phyloP scores from a whole-genome alignment of 306 rosid genomes.

The Ceratonia siliqua region DNA sequence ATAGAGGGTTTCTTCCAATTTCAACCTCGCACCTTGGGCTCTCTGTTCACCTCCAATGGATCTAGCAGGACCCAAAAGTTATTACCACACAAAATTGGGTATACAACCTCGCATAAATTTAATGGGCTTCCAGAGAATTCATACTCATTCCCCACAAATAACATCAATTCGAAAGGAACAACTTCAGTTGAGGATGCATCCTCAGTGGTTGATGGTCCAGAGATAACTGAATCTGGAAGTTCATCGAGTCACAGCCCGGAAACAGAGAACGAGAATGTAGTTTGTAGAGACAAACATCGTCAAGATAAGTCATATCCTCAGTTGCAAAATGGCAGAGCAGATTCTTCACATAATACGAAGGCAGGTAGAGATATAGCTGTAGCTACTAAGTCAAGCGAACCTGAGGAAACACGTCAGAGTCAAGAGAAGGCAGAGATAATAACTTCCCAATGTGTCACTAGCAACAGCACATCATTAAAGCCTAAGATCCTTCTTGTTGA shows the following conservation, averaged over 20 bases:
- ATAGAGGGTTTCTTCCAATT: constrained; percentile 76
- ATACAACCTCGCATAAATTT: constrained; percentile 42
- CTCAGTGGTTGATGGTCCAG: constrained; percentile 38
- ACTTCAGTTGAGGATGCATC: constrained; percentile 42
- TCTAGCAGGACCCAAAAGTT: constrained; percentile 46
- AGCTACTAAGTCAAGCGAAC: constrained; percentile 34
- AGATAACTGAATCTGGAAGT: constrained; percentile 48
- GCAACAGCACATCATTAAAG: constrained; percentile 24
- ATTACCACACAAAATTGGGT: constrained; percentile 47
- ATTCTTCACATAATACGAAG: constrained; percentile 33
- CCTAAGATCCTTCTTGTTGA: constrained; percentile 85
- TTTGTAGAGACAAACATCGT: constrained; percentile 14
- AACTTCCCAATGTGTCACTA: constrained; percentile 29
- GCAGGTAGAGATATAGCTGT: constrained; percentile 34
- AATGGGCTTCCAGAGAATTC: constrained; percentile 45
- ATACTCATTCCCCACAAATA: constrained; percentile 41
- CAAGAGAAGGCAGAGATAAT: constrained; percentile 46
- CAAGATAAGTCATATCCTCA: constrained; percentile 37
- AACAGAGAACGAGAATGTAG: constrained; percentile 26
- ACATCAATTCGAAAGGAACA: constrained; percentile 37
- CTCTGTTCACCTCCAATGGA: constrained; percentile 71
- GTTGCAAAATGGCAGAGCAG: constrained; percentile 36
- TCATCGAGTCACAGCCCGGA: constrained; percentile 38
- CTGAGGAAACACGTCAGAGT: constrained; percentile 38
- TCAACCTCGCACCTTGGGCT: constrained; percentile 70